phyloP scores from a whole-genome alignment of 2,329 filamentous ascomycete species.

The Zalaria sp. region DNA sequence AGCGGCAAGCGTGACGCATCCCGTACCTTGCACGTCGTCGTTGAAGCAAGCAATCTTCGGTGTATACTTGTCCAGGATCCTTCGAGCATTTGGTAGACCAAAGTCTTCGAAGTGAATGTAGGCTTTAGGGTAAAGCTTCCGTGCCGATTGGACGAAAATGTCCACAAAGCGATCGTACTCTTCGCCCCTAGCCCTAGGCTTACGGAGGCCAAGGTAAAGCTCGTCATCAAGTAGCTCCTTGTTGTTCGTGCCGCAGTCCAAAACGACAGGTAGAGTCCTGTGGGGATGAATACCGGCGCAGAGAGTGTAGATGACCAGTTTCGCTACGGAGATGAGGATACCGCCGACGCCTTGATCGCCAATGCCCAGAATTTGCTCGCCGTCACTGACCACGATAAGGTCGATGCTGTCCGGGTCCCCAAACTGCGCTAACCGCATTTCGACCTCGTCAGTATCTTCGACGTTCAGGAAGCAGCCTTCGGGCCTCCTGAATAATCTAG shows the following conservation, averaged over 20 bases:
- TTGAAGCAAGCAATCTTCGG: constrained; percentile 72
- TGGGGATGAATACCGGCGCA: constrained; percentile 79
- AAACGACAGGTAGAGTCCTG: constrained; percentile 62
- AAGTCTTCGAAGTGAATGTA: constrained; percentile 87
- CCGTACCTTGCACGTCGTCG: constrained; percentile 81
- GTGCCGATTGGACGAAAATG: constrained; percentile 53
- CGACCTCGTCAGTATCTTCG: constrained; percentile 49
- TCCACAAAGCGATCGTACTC: constrained; percentile 67
- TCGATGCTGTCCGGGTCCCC: constrained; percentile 62
- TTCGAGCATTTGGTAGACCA: constrained; percentile 59
- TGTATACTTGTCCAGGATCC: constrained; percentile 63
- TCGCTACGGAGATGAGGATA: constrained; percentile 72
- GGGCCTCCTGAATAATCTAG: constrained; percentile 59
- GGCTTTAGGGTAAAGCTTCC: constrained; percentile 59
- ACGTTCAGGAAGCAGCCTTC: constrained; percentile 76
- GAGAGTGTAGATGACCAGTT: constrained; percentile 67
- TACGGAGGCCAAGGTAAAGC: constrained; percentile 62
- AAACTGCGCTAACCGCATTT: constrained; percentile 53
- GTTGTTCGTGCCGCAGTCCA: constrained; percentile 82
- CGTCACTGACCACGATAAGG: constrained; percentile 75
- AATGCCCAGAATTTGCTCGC: constrained; percentile 63
- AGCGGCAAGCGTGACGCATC: constrained; percentile 72
- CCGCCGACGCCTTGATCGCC: constrained; percentile 80
- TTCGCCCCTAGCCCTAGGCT: constrained; percentile 52
- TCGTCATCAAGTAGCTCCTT: constrained; percentile 58